A percentile compares a stretch with the other conserved stretches of the same genome.
These are phyloP conservation scores for Neolentinus lepideus DNA, from an alignment of 1,284 basidiomycete species.

Conservation along the genomic window DNA sequence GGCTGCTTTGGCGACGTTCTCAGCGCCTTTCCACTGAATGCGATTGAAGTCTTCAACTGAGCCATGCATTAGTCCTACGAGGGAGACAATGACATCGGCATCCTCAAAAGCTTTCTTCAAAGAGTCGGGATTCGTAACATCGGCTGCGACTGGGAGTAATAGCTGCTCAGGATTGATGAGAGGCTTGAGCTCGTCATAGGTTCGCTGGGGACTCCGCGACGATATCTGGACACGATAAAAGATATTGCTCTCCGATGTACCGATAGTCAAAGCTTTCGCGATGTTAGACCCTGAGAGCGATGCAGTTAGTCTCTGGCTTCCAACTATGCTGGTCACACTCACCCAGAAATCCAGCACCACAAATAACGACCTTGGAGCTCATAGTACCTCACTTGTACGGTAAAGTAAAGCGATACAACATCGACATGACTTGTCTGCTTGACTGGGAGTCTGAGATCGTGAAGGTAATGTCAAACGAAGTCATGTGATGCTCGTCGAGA, in stretches of 20 bases:
- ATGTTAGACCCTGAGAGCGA: constrained; percentile 43
- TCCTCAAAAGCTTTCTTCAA: constrained; percentile 40
- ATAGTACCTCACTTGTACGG: constrained; percentile 1
- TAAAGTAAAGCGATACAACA: background rate
- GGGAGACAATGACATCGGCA: constrained; percentile 51
- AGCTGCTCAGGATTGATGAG: constrained; percentile 21
- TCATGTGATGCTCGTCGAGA: too few relatives aligned
- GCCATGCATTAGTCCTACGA: constrained; percentile 60
- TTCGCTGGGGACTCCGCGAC: constrained; percentile 10
- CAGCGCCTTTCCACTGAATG: constrained; percentile 57
- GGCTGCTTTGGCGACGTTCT: constrained; percentile 50
- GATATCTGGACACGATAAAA: constrained; percentile 12
- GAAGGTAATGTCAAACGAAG: too few relatives aligned
- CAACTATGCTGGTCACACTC: background rate
- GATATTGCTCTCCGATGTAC: constrained; percentile 15
- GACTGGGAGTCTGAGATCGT: too few relatives aligned
- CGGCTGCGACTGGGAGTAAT: constrained; percentile 39
- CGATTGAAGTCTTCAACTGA: constrained; percentile 45
- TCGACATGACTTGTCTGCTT: too few relatives aligned
- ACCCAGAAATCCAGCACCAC: constrained; percentile 65
- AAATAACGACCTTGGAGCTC: constrained; percentile 44
- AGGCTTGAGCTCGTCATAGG: constrained; percentile 17
- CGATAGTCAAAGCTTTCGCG: constrained; percentile 31
- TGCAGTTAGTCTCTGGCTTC: background rate
- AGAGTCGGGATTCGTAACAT: constrained; percentile 43